A percentile compares a stretch with the other conserved stretches of the same genome.
Conservation (phyloP, 306 rosid genomes). For the Gillenia trifoliata region DNA sequence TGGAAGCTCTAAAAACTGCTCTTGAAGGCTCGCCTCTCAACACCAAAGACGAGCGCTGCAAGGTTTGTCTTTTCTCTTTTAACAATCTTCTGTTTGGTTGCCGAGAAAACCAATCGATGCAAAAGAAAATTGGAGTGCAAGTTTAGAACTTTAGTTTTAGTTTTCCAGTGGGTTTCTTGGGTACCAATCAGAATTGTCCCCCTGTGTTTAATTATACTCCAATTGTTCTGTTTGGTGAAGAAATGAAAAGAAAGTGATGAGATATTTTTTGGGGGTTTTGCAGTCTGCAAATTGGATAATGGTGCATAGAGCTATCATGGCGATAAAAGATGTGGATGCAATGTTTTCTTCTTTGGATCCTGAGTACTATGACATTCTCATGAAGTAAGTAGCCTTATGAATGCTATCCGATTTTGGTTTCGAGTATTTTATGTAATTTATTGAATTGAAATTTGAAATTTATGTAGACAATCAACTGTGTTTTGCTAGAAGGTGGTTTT, state of each 20-base stretch:
- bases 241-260: slow-evolving; percentile 7
- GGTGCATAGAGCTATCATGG: slow-evolving; percentile 95
- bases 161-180: neutral
- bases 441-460: neutral
- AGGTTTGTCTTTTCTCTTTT: slow-evolving; percentile 28
- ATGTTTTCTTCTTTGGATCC: slow-evolving; percentile 93
- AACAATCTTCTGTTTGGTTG: neutral
- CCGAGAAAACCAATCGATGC: neutral
- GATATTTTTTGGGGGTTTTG: slow-evolving; percentile 8
- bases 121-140: neutral
- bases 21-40: slow-evolving; percentile 92
- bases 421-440: neutral
- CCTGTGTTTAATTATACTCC: neutral
- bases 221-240: neutral
- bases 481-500: neutral
- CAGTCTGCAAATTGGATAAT: slow-evolving; percentile 96
- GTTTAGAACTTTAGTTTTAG: neutral
- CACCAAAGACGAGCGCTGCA: slow-evolving; percentile 91
- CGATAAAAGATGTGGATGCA: slow-evolving; percentile 90
- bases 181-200: neutral
- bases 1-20: slow-evolving; percentile 95
- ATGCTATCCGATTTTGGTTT: neutral
- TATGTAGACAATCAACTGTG: neutral
- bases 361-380: slow-evolving; percentile 94
- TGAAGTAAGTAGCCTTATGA: slow-evolving; percentile 61